A percentile compares a stretch with the other conserved stretches of the same genome.
Conservation (phyloP, 1,284 basidiomycete genomes). For the Fomes fomentarius region DNA sequence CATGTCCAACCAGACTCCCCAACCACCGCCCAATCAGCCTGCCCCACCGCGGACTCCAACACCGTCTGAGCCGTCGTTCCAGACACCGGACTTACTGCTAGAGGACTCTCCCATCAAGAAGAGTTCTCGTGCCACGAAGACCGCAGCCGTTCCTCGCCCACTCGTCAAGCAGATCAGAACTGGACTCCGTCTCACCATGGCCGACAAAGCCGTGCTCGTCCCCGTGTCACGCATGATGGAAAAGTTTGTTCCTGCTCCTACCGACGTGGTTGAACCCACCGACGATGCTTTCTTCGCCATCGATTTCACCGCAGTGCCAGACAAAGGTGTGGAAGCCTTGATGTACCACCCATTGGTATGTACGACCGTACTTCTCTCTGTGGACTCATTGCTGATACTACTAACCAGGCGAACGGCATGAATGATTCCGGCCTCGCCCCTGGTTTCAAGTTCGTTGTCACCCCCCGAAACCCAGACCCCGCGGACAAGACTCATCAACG, state of each 20-base stretch:
- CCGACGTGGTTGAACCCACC: neutral
- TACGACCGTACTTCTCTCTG: neutral
- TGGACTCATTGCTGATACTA: neutral
- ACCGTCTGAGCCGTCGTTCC: no score
- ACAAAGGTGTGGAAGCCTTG: neutral
- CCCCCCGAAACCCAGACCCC: neutral
- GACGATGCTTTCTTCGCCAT: neutral
- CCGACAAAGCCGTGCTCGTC: neutral
- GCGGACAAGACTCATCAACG: neutral
- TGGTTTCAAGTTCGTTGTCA: neutral
- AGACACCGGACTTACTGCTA: no score
- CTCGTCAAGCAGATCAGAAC: slow-evolving; percentile 1
- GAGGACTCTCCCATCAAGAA: no score
- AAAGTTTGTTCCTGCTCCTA: neutral
- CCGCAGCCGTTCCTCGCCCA: no score
- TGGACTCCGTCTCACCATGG: neutral
- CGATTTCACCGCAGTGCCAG: neutral
- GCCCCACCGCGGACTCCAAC: no score
- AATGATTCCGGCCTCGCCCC: no score
- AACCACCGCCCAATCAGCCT: no score
- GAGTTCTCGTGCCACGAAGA: no score
- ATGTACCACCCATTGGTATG: neutral
- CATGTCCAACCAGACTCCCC: no score
- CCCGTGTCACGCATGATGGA: neutral
- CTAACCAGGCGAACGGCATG: neutral